These are phyloP conservation scores for Dactylonectria estremocensis DNA, from an alignment of 2,329 filamentous ascomycete species.

Conservation along the genomic window DNA sequence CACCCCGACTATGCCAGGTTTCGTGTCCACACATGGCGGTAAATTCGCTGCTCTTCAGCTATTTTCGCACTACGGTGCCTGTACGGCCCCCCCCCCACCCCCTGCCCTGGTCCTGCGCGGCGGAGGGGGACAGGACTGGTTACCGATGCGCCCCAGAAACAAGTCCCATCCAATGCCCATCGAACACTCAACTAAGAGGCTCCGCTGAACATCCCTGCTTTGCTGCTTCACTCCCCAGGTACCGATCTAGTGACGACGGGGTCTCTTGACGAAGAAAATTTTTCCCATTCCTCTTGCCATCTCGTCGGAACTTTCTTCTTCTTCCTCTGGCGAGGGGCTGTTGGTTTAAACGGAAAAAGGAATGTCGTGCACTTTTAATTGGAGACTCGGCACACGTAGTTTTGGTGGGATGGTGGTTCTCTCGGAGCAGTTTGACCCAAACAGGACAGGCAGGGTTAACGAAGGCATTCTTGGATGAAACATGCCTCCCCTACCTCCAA, in stretches of 20 bases:
- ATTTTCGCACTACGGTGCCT: not conserved
- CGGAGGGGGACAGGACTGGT: conserved; percentile 25
- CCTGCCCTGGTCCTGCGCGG: conserved; percentile 5
- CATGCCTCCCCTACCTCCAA: not conserved
- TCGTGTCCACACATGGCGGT: conserved; percentile 1
- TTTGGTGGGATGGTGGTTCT: not conserved
- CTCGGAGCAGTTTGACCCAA: not conserved
- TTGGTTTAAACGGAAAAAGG: not conserved
- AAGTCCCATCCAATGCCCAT: conserved; percentile 14
- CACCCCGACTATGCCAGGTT: conserved; percentile 3
- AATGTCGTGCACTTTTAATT: not conserved
- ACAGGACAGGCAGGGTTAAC: not conserved
- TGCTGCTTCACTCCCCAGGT: conserved; percentile 25
- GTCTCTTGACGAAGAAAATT: conserved; percentile 15
- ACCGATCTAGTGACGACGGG: conserved; percentile 29
- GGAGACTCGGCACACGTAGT: not conserved
- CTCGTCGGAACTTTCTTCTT: not conserved
- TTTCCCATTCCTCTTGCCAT: conserved; percentile 13
- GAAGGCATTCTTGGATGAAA: not conserved
- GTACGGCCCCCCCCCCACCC: not conserved
- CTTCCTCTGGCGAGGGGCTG: not conserved
- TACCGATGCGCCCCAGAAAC: conserved; percentile 27
- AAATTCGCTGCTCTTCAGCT: not conserved
- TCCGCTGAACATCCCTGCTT: conserved; percentile 21
- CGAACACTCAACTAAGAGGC: conserved; percentile 4